Evolutionary conservation across 2,329 filamentous ascomycete genomes (phyloP).

Genomic region (Talaromyces sp.): DNA sequence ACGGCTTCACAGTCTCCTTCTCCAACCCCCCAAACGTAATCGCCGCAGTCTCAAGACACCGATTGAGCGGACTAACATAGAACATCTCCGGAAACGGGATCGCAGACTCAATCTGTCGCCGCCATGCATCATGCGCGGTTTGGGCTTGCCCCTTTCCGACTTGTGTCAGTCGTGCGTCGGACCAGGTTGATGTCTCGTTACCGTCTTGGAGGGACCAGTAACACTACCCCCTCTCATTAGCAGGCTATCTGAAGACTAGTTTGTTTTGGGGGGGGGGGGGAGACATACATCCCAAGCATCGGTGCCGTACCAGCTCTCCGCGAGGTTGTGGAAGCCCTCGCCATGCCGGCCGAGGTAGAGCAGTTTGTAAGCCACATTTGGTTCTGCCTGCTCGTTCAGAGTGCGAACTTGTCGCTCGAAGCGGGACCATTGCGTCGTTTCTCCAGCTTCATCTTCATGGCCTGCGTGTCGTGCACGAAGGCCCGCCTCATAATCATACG

Average conservation of each 20-base stretch:
- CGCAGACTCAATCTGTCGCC: slow-evolving; percentile 44
- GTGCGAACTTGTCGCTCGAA: slow-evolving; percentile 49
- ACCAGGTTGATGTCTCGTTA: slow-evolving; percentile 56
- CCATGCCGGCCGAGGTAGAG: slow-evolving; percentile 62
- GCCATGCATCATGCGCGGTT: slow-evolving; percentile 49
- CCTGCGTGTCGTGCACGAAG: not conserved
- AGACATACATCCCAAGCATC: slow-evolving; percentile 57
- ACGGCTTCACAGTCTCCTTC: slow-evolving; percentile 48
- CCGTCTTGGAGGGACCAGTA: slow-evolving; percentile 61
- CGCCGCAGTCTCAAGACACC: slow-evolving; percentile 58
- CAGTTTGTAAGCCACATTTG: slow-evolving; percentile 52
- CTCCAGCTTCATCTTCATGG: slow-evolving; percentile 2
- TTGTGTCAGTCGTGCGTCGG: slow-evolving; percentile 58
- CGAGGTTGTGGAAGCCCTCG: slow-evolving; percentile 62
- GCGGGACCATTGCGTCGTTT: slow-evolving; percentile 56
- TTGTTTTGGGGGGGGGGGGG: not conserved
- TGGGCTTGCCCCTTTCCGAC: slow-evolving; percentile 54
- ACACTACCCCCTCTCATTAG: slow-evolving; percentile 35
- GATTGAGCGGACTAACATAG: slow-evolving; percentile 58
- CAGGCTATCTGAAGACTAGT: not conserved
- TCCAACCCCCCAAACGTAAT: slow-evolving; percentile 53
- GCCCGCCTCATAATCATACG: slow-evolving; percentile 41
- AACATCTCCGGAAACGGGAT: slow-evolving; percentile 57
- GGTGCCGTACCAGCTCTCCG: slow-evolving; percentile 58
- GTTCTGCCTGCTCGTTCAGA: slow-evolving; percentile 43